These are phyloP conservation scores for Megacollybia marginata DNA, from an alignment of 768 basidiomycete genomes.

Conservation along the genomic window DNA sequence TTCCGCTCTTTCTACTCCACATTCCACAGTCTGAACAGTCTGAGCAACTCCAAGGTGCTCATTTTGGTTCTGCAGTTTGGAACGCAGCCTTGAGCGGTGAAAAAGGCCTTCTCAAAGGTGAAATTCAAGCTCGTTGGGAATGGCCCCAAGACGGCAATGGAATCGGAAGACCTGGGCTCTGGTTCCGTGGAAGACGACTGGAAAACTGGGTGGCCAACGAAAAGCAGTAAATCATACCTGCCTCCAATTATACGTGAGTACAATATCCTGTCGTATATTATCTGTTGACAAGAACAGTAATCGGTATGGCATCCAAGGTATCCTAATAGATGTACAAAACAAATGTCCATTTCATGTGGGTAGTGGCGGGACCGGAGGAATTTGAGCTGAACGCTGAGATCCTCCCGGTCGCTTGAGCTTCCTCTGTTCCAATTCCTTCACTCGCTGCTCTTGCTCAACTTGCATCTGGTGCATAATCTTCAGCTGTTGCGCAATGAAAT, in stretches of 20 bases:
- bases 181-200: slow-evolving; percentile 33
- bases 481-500: slow-evolving; percentile 85
- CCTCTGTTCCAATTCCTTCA: slow-evolving; percentile 50
- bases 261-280: neutral
- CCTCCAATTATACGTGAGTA: neutral
- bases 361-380: neutral
- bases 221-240: neutral
- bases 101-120: slow-evolving; percentile 48
- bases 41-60: slow-evolving; percentile 1
- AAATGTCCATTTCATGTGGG: neutral
- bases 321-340: neutral
- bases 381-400: neutral
- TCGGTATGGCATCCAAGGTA: neutral
- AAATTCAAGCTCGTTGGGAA: slow-evolving; percentile 67
- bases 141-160: slow-evolving; percentile 16
- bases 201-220: slow-evolving; percentile 26
- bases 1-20: slow-evolving; percentile 77
- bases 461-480: slow-evolving; percentile 79
- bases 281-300: neutral
- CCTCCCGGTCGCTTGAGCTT: slow-evolving; percentile 43
- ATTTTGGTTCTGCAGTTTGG: slow-evolving; percentile 50
- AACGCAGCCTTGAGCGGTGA: slow-evolving; percentile 58
- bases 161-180: slow-evolving; percentile 34
- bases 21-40: slow-evolving; percentile 35
- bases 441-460: slow-evolving; percentile 72